Evolutionary conservation across 1,284 basidiomycete genomes (phyloP), one percentile per base, ranked within the genome.

Genomic region (Cystobasidiaceae sp.): DNA sequence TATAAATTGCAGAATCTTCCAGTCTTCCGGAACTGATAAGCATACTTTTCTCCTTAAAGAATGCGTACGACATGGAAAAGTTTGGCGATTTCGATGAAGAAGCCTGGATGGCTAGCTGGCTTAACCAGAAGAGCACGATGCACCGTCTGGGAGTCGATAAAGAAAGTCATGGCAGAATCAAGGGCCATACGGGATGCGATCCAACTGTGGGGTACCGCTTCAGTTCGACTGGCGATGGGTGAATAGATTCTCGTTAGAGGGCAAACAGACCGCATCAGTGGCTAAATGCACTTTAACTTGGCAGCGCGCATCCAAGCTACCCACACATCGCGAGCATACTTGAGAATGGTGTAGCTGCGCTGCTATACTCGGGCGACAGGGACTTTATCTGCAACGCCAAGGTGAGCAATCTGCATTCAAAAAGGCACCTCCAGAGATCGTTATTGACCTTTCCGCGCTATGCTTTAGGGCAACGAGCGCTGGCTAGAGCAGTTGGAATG

Each of bases 51-150:
- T 69, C 1, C n/a, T n/a, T n/a, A n/a, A 62, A 69, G 8, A 72
- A 68, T 50, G 57, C 67, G 3, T 74, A 72, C 62, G 66, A 72
- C 52, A 68, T 73, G 65, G 27, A 46, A n/a, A 69, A 69, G 58
- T 69, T 62, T n/a, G 72, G 69, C 27, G 71, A 68, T 27, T 74
- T 71, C 44, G 67, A 30, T 13, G 71, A 74, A 50, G 68, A 70
- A 33, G 44, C 61, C 27, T 68, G 69, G 69, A 68, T 73, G 51
- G 41, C 32, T 3, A n/a, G 28, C 30, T 74, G 60, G 64, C 54
- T 74, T 33, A 74, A 73, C 62, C 50, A 59, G 66, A 67, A 58
- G 5, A 43, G 58, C 43, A 67, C 71, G 0, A 56, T 71, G 2
- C 62, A 66, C 11, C 43, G 67, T 17, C 63, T 74, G 25, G 71